Evolutionary conservation across 176 grass and related monocot genomes (phyloP), one percentile per base, ranked within the genome.

Genomic region (Eremochloa ophiuroides): DNA sequence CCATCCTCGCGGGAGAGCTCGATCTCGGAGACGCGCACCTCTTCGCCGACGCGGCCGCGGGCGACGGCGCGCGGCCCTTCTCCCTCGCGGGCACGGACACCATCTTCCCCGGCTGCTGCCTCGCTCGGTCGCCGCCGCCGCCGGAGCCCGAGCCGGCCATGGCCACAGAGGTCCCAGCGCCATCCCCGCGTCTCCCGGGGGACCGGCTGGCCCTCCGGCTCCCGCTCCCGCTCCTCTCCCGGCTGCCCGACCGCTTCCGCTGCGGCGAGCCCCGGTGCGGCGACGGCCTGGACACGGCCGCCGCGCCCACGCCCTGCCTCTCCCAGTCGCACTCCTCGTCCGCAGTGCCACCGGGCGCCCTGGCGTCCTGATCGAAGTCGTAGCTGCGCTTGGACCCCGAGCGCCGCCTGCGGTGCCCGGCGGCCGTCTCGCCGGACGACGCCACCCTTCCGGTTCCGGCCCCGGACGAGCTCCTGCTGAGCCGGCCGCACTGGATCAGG

Each of bases 321-420:
- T 94, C 92, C 86, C 72, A 85, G 18, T 91, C 56, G 25, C 25
- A 4, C 9, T 60, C 86, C 13, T 88, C 81, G 17, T 35, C 87
- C 0, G 47, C 85, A n/a, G n/a, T n/a, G 7, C 85, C 62, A 10
- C 61, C 81, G 4, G 4, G 15, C 4, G 16, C 46, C 47, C 47
- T 50, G 48, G 18, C 53, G 43, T 91, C 88, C 23, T 80, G 87
- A n/a, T 99, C 96, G 28, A 95, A 90, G 87, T 98, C 95, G 26
- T 83, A 91, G 87, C 93, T 99, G 73, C 96, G 47, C 84, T 99
- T 99, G 38, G 96, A 95, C 10, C 88, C 87, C 4, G 94, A 91
- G 30, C 85, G 88, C 87, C 86, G 83, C 81, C 93, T 87, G 66
- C 93, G 69, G 41, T 94, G 75, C 0, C 56, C 47, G 8, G 8